A percentile compares a stretch with the other conserved stretches of the same genome.
Evolutionary conservation across 805 yeast genomes (phyloP).

Genomic region (Metschnikowia similis): DNA sequence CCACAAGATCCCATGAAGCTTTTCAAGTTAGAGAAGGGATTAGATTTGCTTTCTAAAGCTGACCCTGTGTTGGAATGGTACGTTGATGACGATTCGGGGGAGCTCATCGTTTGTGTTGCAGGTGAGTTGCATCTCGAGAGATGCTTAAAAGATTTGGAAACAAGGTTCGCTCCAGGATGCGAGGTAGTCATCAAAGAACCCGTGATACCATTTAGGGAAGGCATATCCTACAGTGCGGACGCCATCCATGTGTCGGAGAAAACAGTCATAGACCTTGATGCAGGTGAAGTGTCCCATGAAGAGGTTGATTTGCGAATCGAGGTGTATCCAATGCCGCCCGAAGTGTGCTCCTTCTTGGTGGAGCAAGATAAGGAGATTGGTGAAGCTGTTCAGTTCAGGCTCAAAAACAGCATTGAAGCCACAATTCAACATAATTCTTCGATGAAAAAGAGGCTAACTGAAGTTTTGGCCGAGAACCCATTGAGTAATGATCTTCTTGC

Average conservation of each 20-base stretch:
- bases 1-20: conserved; percentile 83
- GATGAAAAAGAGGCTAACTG: conserved; percentile 13
- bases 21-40: conserved; percentile 70
- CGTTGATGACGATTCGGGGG: conserved; percentile 81
- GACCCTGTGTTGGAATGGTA: conserved; percentile 93
- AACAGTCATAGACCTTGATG: conserved; percentile 13
- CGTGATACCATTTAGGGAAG: conserved; percentile 90
- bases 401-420: conserved; percentile 17
- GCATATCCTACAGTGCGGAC: conserved; percentile 52
- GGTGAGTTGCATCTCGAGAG: conserved; percentile 96
- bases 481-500: conserved; percentile 17
- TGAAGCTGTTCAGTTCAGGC: conserved; percentile 21
- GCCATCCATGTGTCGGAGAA: conserved; percentile 8
- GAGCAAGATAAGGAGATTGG: conserved; percentile 44
- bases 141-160: conserved; percentile 84
- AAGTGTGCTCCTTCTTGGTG: conserved; percentile 45
- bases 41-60: conserved; percentile 73
- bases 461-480: conserved; percentile 8
- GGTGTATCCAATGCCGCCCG: conserved; percentile 54
- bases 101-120: conserved; percentile 88
- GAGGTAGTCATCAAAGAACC: conserved; percentile 87
- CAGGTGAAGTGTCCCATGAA: conserved; percentile 12
- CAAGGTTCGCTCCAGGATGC: conserved; percentile 81
- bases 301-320: conserved; percentile 49
- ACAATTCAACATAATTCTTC: conserved; percentile 9